phyloP scores from a whole-genome alignment of 768 basidiomycete species.

The Boletus sp. region DNA sequence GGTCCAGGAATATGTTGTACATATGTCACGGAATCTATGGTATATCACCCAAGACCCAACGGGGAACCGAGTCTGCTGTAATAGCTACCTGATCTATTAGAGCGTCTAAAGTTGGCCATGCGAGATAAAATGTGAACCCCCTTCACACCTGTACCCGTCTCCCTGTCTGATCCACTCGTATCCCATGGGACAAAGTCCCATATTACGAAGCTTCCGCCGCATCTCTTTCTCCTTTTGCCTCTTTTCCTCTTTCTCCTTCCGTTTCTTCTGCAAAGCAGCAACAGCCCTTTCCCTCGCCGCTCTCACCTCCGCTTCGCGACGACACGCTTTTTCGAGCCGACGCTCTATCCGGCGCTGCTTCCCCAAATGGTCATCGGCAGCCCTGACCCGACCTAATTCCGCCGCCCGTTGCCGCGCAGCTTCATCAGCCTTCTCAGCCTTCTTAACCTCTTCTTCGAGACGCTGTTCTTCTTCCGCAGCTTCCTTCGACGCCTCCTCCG shows the following conservation, averaged over 20 bases:
- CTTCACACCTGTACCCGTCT: conserved; percentile 46
- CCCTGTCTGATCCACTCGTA: too few species aligned
- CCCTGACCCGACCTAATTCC: too few species aligned
- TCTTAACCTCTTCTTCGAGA: conserved; percentile 19
- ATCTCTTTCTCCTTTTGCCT: conserved; percentile 25
- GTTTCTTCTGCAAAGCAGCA: background rate
- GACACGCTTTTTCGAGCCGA: conserved; percentile 27
- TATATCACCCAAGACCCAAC: too few species aligned
- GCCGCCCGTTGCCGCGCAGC: conserved; percentile 10
- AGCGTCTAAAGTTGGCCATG: conserved; percentile 4
- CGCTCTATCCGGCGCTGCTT: conserved; percentile 28
- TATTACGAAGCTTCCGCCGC: conserved; percentile 42
- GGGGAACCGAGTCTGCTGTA: too few species aligned
- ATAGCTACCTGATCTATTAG: too few species aligned
- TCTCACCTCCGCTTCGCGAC: conserved; percentile 20
- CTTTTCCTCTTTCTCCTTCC: conserved; percentile 12
- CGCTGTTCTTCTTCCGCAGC: conserved; percentile 20
- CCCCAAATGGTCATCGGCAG: conserved; percentile 14
- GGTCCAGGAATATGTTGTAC: too few species aligned
- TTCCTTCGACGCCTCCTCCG: conserved; percentile 16
- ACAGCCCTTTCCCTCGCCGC: background rate
- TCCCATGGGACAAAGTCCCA: conserved; percentile 54
- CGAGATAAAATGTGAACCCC: conserved; percentile 43
- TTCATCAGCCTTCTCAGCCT: conserved; percentile 9
- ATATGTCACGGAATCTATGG: too few species aligned